Conservation (phyloP, 2,329 filamentous ascomycete genomes). For the Aureobasidium sp. region DNA sequence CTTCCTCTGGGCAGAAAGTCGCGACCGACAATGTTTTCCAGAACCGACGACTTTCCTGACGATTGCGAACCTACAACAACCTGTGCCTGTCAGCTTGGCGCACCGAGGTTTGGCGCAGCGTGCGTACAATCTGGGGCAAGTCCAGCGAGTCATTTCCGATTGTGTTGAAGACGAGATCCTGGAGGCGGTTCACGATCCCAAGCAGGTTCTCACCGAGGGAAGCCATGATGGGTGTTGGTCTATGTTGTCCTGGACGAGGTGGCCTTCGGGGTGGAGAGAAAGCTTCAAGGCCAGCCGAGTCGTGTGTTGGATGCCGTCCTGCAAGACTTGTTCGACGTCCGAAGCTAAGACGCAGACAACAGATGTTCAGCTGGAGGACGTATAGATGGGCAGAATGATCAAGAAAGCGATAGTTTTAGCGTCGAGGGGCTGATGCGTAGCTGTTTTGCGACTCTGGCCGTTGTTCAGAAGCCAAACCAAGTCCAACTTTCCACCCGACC, state of each 20-base stretch:
- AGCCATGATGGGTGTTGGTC: constrained; percentile 55
- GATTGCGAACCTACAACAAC: constrained; percentile 98
- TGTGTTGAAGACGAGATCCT: constrained; percentile 98
- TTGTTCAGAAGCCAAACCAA: constrained; percentile 12
- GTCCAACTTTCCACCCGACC: constrained; percentile 4
- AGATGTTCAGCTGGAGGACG: background rate
- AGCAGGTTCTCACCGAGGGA: constrained; percentile 93
- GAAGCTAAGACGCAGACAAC: background rate
- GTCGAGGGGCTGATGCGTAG: background rate
- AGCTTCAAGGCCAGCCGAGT: constrained; percentile 1
- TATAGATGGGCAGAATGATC: background rate
- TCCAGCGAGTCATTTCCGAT: constrained; percentile 98
- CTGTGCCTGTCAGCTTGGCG: constrained; percentile 41
- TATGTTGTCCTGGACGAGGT: background rate
- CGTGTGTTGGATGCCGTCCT: background rate
- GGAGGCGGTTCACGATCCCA: constrained; percentile 92
- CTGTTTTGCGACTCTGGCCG: constrained; percentile 3
- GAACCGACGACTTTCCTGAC: constrained; percentile 93
- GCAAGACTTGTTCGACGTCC: background rate
- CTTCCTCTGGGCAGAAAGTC: constrained; percentile 95
- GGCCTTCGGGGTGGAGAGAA: background rate
- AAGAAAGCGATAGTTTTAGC: background rate
- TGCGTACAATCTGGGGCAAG: constrained; percentile 87
- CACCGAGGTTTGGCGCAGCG: background rate
- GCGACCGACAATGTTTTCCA: constrained; percentile 96